phyloP scores from a whole-genome alignment of 345 rosid species.

The Salix brachista region DNA sequence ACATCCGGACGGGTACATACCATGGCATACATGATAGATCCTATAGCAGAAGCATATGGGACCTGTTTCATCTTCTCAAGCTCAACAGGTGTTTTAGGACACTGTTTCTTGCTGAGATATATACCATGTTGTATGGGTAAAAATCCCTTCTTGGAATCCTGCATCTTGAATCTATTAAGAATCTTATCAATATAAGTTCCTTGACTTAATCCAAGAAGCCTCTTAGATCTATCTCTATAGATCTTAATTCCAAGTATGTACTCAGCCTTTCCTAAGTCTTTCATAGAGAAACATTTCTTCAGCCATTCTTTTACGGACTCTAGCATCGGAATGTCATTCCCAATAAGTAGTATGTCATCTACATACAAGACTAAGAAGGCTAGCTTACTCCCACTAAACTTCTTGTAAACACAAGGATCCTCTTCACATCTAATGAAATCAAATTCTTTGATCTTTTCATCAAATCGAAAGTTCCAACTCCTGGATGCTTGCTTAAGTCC shows the following conservation, averaged over 20 bases:
- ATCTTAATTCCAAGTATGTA: background rate
- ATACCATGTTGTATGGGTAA: background rate
- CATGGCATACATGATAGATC: background rate
- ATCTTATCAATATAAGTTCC: background rate
- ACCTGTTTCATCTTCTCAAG: background rate
- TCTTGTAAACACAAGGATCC: background rate
- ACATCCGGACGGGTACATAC: background rate
- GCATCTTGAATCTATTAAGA: background rate
- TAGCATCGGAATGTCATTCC: background rate
- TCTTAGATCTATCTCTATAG: conserved; percentile 1
- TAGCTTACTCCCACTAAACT: background rate
- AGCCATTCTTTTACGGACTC: background rate
- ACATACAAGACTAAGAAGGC: background rate
- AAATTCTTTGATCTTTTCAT: background rate
- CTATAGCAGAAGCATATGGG: background rate
- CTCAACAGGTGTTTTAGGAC: background rate
- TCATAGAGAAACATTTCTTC: background rate
- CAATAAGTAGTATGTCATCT: background rate
- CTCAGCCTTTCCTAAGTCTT: background rate
- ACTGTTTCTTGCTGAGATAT: background rate
- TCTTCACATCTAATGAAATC: background rate
- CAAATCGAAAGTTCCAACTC: background rate
- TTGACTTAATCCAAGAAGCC: background rate
- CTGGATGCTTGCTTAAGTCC: conserved; percentile 2
- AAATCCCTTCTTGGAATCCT: background rate